A percentile compares a stretch with the other conserved stretches of the same genome.
phyloP scores from a whole-genome alignment of 306 rosid genomes.

The Quercus aquifolioides region DNA sequence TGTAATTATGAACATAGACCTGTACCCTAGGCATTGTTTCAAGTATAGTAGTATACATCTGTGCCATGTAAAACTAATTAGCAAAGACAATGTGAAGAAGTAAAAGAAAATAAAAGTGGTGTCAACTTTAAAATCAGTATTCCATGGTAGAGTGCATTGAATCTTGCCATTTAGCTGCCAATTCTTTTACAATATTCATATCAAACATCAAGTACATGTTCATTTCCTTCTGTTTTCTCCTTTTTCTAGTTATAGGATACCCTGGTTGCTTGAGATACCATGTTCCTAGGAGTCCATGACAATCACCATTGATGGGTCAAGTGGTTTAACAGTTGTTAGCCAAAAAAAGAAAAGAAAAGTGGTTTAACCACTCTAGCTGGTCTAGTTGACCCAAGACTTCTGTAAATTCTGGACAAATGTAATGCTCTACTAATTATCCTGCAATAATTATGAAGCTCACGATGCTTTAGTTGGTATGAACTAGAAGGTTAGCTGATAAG shows the following conservation, averaged over 20 bases:
- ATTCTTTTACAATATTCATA: not conserved
- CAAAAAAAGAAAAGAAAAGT: no score
- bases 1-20: conserved; percentile 9
- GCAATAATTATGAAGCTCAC: not conserved
- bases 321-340: not conserved
- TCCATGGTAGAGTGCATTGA: not conserved
- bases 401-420: not conserved
- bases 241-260: not conserved
- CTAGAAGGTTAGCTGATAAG: not conserved
- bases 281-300: not conserved
- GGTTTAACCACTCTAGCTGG: not conserved
- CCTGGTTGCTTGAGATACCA: not conserved
- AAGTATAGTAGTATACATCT: no score
- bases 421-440: not conserved
- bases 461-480: not conserved
- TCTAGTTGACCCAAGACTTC: not conserved
- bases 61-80: no score
- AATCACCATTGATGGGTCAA: not conserved
- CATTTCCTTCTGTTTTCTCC: not conserved
- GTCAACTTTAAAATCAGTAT: not conserved
- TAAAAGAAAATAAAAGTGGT: no score
- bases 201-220: not conserved
- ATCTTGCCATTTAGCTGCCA: not conserved
- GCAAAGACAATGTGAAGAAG: no score
- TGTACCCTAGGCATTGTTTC: not conserved